Base-by-base conservation (phyloP, 371 early-diverging fungal species). In the Mucor racemosus region DNA sequence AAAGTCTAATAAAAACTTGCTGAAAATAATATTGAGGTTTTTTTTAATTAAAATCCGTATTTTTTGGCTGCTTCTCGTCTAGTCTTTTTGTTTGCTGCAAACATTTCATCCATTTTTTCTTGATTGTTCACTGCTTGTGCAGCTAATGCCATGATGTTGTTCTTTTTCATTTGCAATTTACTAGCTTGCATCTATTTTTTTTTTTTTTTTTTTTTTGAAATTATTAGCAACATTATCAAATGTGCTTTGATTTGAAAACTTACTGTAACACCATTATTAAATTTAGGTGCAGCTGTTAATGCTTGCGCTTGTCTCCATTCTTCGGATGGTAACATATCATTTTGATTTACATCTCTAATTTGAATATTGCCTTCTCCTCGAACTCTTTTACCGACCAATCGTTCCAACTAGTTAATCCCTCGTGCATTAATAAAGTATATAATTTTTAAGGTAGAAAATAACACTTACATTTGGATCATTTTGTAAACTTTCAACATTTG, bases 71-170 rank as follows among this genome's bases (percentile, higher is more conserved):
- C 86, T 67, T 90, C 91, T 57, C 87, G 81, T 60, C 86, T 87
- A 13, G 91, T 86, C 56, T 77, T 84, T 34, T 85, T 84, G 62
- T 87, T 82, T 0, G 83, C 75, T 35, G 92, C 89, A 80, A 85
- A 87, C 40, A 81, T 80, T 60, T 91, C 92, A 34, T 86, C 82
- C 39, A 94, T 60, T 53, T 82, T 84, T 33, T 80, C 77, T 67
- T 88, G 89, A 67, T 85, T 88, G 26, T 82, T 85, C 54, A 88
- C 83, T 17, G 94, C 91, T 67, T 91, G 91, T 36, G 87, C 85
- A 14, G 91, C 92, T 55, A 94, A 70, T 17, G 88, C 90, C 88
- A 92, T 88, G 67, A 92, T 86, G 59, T 94, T 94, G 79, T 92
- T 90, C 66, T 86, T 91, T 42, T 86, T 87, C 71, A 88, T 88